Base-by-base conservation (phyloP, 2,329 filamentous ascomycete genomes). In the Dactylellina leptospora region DNA sequence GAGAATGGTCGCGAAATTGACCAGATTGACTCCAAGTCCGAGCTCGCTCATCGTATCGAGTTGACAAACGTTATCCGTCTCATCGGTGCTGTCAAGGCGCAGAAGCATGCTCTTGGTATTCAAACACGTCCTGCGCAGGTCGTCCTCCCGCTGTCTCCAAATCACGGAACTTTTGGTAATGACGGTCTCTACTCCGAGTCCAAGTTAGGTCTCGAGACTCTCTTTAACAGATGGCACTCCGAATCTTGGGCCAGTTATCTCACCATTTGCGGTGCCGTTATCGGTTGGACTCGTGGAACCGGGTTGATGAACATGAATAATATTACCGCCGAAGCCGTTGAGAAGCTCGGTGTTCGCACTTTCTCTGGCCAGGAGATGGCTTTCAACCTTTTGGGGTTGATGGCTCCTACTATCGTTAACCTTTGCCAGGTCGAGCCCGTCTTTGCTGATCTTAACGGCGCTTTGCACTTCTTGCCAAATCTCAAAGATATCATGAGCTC, bases 281-380 rank as follows among this genome's bases (percentile, higher is more conserved):
- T 99, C 79, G 95, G 95, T 74, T 99, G 95, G 95, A 99, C 95
- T 76, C 93, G 95, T 82, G 95, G 93, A 75, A 99, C 95, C 74
- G 95, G 95, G 79, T 87, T 99, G 77, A 99, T 99, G 93, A 91
- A 90, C 76, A 93, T 90, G 78, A 97, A 97, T 85, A 97, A 99
- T 81, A 88, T 97, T 77, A 93, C 97, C 75, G 95, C 95, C 33
- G 93, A 97, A 80, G 95, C 93, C 71, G 92, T 99, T 63, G 95
- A 99, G 84, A 91, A 91, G 77, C 95, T 96, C 76, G 95, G 95
- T 77, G 95, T 97, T 23, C 92, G 95, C 77, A 99, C 95, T 2
- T 99, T 99, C 85, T 97, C 93, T 8, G 95, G 97, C 82, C 92
- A 96, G 80, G 95, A 99, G 82, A 99, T 99, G 95, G 95, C 95